phyloP scores from a whole-genome alignment of 2,329 filamentous ascomycete species.

The Coniochaeta sp. region DNA sequence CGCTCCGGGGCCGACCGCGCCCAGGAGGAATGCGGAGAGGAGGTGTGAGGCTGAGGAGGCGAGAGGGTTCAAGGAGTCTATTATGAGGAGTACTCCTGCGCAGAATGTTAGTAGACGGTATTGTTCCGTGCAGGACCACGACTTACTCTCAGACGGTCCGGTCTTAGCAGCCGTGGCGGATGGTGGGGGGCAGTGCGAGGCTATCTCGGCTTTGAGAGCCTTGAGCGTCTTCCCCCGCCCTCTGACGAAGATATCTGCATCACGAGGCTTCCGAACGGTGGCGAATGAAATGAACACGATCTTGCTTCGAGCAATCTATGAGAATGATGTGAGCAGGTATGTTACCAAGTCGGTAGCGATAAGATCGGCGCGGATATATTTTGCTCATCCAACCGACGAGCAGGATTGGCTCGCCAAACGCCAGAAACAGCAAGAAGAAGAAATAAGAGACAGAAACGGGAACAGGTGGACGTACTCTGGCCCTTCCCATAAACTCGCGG shows the following conservation, averaged over 20 bases:
- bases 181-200: slow-evolving; percentile 38
- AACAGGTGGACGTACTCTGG: slow-evolving; percentile 48
- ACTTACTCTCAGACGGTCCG: slow-evolving; percentile 35
- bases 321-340: slow-evolving; percentile 3
- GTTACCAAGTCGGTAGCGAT: background rate
- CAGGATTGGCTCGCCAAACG: background rate
- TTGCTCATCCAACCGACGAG: background rate
- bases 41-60: slow-evolving; percentile 43
- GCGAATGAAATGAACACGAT: slow-evolving; percentile 74
- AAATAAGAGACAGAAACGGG: background rate
- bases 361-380: background rate
- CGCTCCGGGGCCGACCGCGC: slow-evolving; percentile 55
- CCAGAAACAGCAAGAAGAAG: too few relatives aligned
- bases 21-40: slow-evolving; percentile 63
- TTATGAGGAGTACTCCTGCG: slow-evolving; percentile 64
- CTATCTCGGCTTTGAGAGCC: slow-evolving; percentile 52
- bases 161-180: slow-evolving; percentile 27
- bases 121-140: background rate
- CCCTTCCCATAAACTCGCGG: slow-evolving; percentile 66
- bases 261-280: slow-evolving; percentile 56
- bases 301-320: slow-evolving; percentile 55
- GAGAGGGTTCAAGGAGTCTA: slow-evolving; percentile 73
- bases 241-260: slow-evolving; percentile 61
- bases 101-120: slow-evolving; percentile 8
- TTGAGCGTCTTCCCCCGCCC: slow-evolving; percentile 52